These are phyloP conservation scores for Lycium barbarum DNA, from an alignment of 257 asterid genomes.

Conservation along the genomic window DNA sequence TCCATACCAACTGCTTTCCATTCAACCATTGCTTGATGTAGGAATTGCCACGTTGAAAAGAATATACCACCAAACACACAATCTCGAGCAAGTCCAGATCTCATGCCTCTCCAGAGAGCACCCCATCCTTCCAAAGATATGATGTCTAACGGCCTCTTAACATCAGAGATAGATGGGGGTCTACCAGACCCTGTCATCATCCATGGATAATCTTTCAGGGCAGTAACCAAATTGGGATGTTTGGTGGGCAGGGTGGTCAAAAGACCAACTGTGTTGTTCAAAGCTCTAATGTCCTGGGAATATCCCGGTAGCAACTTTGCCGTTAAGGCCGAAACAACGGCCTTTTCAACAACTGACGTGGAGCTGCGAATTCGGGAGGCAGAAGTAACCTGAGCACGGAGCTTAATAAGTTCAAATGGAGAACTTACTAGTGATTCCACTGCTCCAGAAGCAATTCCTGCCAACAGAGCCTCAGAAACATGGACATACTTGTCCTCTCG, in stretches of 20 bases:
- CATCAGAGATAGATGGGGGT: constrained; percentile 79
- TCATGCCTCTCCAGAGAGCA: constrained; percentile 85
- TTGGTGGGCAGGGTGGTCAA: constrained; percentile 70
- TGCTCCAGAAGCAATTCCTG: constrained; percentile 85
- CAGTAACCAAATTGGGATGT: constrained; percentile 57
- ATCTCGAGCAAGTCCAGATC: constrained; percentile 87
- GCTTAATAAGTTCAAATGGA: constrained; percentile 84
- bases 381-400: constrained; percentile 90
- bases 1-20: constrained; percentile 97
- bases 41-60: constrained; percentile 86
- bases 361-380: constrained; percentile 61
- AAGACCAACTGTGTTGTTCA: constrained; percentile 68
- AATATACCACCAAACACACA: constrained; percentile 87
- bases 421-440: constrained; percentile 51
- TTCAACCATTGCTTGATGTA: constrained; percentile 67
- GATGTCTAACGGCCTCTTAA: constrained; percentile 60
- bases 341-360: constrained; percentile 50
- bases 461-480: constrained; percentile 81
- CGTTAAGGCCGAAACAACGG: constrained; percentile 55
- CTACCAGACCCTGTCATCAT: constrained; percentile 96
- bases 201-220: constrained; percentile 93
- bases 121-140: constrained; percentile 84
- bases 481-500: constrained; percentile 50
- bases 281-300: constrained; percentile 61
- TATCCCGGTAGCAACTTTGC: constrained; percentile 70